A percentile compares a stretch with the other conserved stretches of the same genome.
These are phyloP conservation scores for Globisporangium parvum DNA, from an alignment of 352 stramenopile species.

Conservation along the genomic window DNA sequence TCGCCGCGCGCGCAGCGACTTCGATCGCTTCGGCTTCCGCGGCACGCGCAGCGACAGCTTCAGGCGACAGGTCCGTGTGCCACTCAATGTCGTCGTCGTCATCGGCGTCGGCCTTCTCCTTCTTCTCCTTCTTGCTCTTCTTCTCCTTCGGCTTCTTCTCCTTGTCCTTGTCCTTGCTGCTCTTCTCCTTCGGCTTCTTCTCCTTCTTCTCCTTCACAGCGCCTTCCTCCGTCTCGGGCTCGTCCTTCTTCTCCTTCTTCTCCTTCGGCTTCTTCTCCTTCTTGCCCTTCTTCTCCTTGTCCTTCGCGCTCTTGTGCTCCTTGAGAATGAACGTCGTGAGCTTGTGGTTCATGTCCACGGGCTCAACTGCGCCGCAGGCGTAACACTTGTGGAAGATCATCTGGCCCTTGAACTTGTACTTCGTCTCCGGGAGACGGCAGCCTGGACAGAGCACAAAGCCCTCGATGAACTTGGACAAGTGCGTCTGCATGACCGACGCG, in stretches of 20 bases:
- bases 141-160: slow-evolving; percentile 82
- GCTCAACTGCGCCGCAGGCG: slow-evolving; percentile 95
- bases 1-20: slow-evolving; percentile 62
- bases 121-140: slow-evolving; percentile 78
- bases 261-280: slow-evolving; percentile 81
- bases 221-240: slow-evolving; percentile 59
- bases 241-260: slow-evolving; percentile 67
- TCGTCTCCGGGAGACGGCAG: slow-evolving; percentile 97
- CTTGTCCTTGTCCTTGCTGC: slow-evolving; percentile 53
- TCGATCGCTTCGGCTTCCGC: slow-evolving; percentile 80
- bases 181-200: slow-evolving; percentile 77
- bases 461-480: slow-evolving; percentile 98
- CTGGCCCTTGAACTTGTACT: slow-evolving; percentile 98
- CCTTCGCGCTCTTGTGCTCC: slow-evolving; percentile 92
- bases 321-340: slow-evolving; percentile 97
- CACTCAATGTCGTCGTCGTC: slow-evolving; percentile 75
- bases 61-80: slow-evolving; percentile 81
- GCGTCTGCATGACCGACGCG: slow-evolving; percentile 90
- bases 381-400: slow-evolving; percentile 98
- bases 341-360: slow-evolving; percentile 98
- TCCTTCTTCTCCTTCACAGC: slow-evolving; percentile 54
- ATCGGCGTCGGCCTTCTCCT: slow-evolving; percentile 33
- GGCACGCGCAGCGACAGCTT: slow-evolving; percentile 75
- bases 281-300: slow-evolving; percentile 78
- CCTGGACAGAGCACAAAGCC: slow-evolving; percentile 97